Percentiles rank a stretch among this genome's conserved stretches.
phyloP scores from a whole-genome alignment of 2,329 filamentous ascomycete genomes.

The Cladosporium sp. region DNA sequence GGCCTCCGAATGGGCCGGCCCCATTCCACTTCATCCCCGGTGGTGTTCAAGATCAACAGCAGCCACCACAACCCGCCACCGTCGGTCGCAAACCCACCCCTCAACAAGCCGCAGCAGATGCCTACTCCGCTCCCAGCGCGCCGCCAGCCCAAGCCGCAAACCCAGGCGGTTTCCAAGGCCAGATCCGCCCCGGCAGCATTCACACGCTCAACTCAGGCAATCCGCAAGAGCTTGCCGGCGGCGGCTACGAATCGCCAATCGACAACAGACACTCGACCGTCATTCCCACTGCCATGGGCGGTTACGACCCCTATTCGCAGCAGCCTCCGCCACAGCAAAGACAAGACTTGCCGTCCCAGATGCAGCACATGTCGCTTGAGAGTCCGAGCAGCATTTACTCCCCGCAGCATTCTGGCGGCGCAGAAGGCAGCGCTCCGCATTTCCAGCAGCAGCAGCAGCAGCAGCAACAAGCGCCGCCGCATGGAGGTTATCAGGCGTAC shows the following conservation, averaged over 20 bases:
- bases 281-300: neutral
- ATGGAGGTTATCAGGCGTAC: conserved; percentile 27
- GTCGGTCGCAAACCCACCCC: conserved; percentile 26
- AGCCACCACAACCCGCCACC: conserved; percentile 15
- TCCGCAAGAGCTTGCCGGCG: conserved; percentile 44
- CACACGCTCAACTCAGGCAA: conserved; percentile 33
- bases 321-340: conserved; percentile 14
- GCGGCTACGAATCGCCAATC: conserved; percentile 42
- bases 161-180: conserved; percentile 26
- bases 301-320: conserved; percentile 19
- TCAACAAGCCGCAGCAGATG: conserved; percentile 12
- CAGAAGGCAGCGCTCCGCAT: neutral
- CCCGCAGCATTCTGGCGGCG: neutral
- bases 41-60: conserved; percentile 22
- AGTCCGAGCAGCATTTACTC: conserved; percentile 23
- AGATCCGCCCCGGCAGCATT: conserved; percentile 34
- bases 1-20: conserved; percentile 21
- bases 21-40: conserved; percentile 34
- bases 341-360: conserved; percentile 20
- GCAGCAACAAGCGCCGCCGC: neutral
- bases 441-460: conserved; percentile 6
- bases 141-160: conserved; percentile 27
- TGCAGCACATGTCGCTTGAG: conserved; percentile 24
- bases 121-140: conserved; percentile 14
- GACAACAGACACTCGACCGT: conserved; percentile 35